phyloP scores from a whole-genome alignment of 2,329 filamentous ascomycete species.

The Ramularia collo-cygni region DNA sequence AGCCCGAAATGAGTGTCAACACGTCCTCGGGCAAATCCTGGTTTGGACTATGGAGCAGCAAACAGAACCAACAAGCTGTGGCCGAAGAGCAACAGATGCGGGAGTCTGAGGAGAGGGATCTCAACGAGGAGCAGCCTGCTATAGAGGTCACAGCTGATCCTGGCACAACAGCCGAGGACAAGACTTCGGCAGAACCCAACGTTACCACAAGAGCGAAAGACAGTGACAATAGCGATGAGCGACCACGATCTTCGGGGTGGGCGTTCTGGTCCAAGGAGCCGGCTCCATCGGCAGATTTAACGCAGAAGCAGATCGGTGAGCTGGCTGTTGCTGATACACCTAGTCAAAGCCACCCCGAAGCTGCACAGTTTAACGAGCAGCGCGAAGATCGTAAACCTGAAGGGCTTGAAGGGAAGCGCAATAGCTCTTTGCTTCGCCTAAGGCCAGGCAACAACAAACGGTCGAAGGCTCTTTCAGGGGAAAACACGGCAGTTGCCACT shows the following conservation, averaged over 20 bases:
- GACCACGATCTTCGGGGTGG: constrained; percentile 57
- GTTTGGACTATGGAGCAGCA: constrained; percentile 45
- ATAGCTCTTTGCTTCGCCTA: constrained; percentile 19
- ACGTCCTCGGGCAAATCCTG: constrained; percentile 32
- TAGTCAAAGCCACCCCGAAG: constrained; percentile 44
- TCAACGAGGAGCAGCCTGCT: constrained; percentile 16
- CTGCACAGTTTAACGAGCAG: constrained; percentile 45
- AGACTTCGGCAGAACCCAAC: constrained; percentile 1
- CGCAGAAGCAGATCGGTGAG: constrained; percentile 47
- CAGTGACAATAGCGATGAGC: constrained; percentile 12
- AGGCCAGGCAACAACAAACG: constrained; percentile 20
- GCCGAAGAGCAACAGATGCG: constrained; percentile 19
- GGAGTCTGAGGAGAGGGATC: constrained; percentile 2
- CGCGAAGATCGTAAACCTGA: constrained; percentile 14
- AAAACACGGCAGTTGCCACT: constrained; percentile 18
- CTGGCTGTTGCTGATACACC: constrained; percentile 46
- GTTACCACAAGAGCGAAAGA: not conserved
- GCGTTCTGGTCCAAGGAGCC: constrained; percentile 67
- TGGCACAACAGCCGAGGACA: constrained; percentile 5
- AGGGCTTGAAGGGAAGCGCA: constrained; percentile 14
- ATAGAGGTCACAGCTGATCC: constrained; percentile 8
- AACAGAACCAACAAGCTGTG: constrained; percentile 36
- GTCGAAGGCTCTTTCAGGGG: constrained; percentile 16
- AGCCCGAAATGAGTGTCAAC: constrained; percentile 21
- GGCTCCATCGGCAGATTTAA: constrained; percentile 51